Conservation (phyloP, 2,329 filamentous ascomycete genomes). For the Sodiomyces alkalinus region DNA sequence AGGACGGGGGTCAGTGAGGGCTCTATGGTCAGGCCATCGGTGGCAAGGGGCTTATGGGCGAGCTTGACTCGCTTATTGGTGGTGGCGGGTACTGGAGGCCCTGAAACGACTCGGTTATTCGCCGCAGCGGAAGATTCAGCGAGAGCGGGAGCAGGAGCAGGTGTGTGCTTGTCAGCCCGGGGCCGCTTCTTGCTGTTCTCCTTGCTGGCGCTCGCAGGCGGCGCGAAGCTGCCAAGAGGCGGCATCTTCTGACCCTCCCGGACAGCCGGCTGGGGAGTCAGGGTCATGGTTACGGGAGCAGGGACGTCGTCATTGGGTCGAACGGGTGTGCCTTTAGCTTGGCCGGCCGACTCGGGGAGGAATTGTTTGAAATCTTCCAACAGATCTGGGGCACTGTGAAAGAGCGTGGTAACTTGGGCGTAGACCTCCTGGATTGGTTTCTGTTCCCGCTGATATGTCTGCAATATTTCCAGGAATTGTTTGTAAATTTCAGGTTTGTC, state of each 20-base stretch:
- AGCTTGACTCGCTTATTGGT: slow-evolving; percentile 57
- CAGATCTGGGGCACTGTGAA: slow-evolving; percentile 84
- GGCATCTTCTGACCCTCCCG: slow-evolving; percentile 66
- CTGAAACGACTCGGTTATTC: slow-evolving; percentile 3
- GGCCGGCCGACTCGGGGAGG: slow-evolving; percentile 64
- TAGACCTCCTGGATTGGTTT: slow-evolving; percentile 99
- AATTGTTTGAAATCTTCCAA: slow-evolving; percentile 99
- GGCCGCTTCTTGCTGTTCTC: slow-evolving; percentile 74
- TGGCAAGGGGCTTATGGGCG: slow-evolving; percentile 47
- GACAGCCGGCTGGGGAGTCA: slow-evolving; percentile 38
- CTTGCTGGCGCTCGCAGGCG: slow-evolving; percentile 64
- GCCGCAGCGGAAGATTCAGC: slow-evolving; percentile 25
- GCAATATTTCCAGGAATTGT: slow-evolving; percentile 93
- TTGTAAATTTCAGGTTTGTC: slow-evolving; percentile 98
- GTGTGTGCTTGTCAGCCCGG: slow-evolving; percentile 39
- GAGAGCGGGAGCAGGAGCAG: slow-evolving; percentile 29
- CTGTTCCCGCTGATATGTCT: slow-evolving; percentile 95
- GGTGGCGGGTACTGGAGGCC: slow-evolving; percentile 16
- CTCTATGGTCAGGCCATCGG: slow-evolving; percentile 51
- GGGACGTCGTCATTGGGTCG: slow-evolving; percentile 53
- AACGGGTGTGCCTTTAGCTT: slow-evolving; percentile 32
- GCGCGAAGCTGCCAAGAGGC: slow-evolving; percentile 87
- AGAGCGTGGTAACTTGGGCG: slow-evolving; percentile 85
- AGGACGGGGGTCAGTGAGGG: slow-evolving; percentile 79
- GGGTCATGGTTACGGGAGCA: slow-evolving; percentile 26